Evolutionary conservation across 2,329 filamentous ascomycete species (phyloP), one percentile per base, ranked within the genome.

Genomic region (Alternaria gansuensis): DNA sequence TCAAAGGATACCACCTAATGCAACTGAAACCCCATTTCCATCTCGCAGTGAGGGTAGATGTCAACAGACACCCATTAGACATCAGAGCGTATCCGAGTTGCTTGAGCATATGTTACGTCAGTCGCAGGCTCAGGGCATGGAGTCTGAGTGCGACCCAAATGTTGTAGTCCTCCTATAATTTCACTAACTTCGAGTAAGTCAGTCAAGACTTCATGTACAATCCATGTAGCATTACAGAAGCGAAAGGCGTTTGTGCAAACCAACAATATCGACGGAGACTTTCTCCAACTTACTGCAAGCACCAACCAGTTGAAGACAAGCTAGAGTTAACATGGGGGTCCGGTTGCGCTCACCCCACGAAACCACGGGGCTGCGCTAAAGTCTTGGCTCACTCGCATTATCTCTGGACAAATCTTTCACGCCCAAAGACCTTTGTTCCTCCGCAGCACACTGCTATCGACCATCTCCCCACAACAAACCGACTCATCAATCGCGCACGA

Each of bases 351-450:
- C 43, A 43, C 55, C 55, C 55, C 55, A 54, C 51, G 51, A 55
- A 48, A 28, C 45, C 56, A 51, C 40, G 40, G 33, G 45, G 24
- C 36, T 37, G 50, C 57, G 57, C 59, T 62, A 63, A 33, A 45
- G 54, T 50, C 64, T 61, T 66, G 61, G 60, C 64, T 51, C 53
- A 60, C 43, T 54, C 31, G 37, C 26, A 39, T 43, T 14, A 7
- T 51, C 17, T 51, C 17, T 39, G n/a, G 45, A 54, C 62, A 64
- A 67, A 67, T 62, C 48, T 54, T 63, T 62, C 59, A 59, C 58
- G 65, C 59, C 39, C 41, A 33, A 39, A 34, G 9, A 28, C 45
- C 57, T 62, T 33, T 44, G 52, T 62, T 39, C 45, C 33, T 40
- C 40, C 37, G 37, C 57, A 55, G 37, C 51, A 40, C 49, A 56